Base-by-base conservation (phyloP, 345 rosid genomes). In the Arabis alpina region DNA sequence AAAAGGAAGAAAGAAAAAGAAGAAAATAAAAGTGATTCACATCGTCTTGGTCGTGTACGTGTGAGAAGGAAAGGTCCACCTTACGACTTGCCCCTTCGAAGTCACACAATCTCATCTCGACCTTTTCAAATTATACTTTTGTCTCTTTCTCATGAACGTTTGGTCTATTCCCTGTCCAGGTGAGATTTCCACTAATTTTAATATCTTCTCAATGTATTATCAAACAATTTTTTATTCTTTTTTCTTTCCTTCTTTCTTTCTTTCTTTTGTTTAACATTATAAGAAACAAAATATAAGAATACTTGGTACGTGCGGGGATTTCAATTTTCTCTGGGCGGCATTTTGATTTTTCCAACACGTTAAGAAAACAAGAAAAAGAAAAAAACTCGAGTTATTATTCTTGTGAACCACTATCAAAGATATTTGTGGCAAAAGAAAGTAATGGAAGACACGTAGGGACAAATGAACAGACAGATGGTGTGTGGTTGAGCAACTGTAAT, bases 371-470 rank as follows among this genome's bases (percentile, higher is more conserved):
- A 10, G 11, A 1, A 39, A 50, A 1, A 36, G 10, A 36, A 23
- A 56, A 64, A 64, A 41, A 19, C 12, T 41, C 36, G 32, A 16
- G 15, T 30, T 47, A 64, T 39, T 56, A 65, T 65, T 65, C 60
- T 65, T 52, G 39, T 58, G 60, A 58, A 65, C 66, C 37, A 65
- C 45, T 49, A 44, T 58, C 53, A 42, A 57, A 50, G 66, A 66
- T 66, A 66, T 59, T 59, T 74, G 61, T 50, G 43, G 5, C 23
- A 19, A 8, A 51, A 40, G 2, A 58, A 52, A 60, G 62, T 67
- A 59, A 74, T 74, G 68, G 63, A 67, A 50, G 78, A 74, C 73
- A 74, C 78, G 78, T 74, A 67, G 78, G 68, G 73, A 25, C 50
- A 1, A 59, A 66, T 19, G 56, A 74, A 52, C 16, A 74, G 78